These are phyloP conservation scores for Backusella mclennaniae DNA, from an alignment of 192 early-diverging fungal genomes.

Conservation along the genomic window DNA sequence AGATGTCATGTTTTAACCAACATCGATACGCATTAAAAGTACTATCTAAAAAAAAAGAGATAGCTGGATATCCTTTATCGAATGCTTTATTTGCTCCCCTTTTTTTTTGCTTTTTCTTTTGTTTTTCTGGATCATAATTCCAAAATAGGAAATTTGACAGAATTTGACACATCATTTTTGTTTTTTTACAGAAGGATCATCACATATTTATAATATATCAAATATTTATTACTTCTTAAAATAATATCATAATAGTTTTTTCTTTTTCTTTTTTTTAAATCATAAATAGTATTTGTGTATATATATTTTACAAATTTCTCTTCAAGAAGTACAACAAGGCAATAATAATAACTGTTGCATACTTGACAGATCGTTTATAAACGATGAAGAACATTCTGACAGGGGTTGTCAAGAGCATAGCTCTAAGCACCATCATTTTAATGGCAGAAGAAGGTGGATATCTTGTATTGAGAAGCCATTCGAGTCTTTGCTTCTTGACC, in stretches of 20 bases:
- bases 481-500: constrained; percentile 39
- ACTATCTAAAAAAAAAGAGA: too few relatives aligned
- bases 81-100: neutral
- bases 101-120: neutral
- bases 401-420: neutral
- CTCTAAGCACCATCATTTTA: constrained; percentile 22
- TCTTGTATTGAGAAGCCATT: constrained; percentile 16
- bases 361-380: neutral
- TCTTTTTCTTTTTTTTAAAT: neutral
- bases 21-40: too few relatives aligned
- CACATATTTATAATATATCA: neutral
- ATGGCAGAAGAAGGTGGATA: constrained; percentile 34
- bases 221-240: neutral
- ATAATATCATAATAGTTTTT: neutral
- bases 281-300: neutral
- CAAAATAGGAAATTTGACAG: neutral
- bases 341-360: neutral
- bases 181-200: neutral
- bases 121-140: neutral
- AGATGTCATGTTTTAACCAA: too few relatives aligned
- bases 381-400: neutral
- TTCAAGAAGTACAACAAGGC: neutral
- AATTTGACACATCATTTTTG: neutral
- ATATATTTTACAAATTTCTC: neutral
- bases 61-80: neutral